phyloP scores from a whole-genome alignment of 2,329 filamentous ascomycete genomes.

The Stachybotrys chartarum region DNA sequence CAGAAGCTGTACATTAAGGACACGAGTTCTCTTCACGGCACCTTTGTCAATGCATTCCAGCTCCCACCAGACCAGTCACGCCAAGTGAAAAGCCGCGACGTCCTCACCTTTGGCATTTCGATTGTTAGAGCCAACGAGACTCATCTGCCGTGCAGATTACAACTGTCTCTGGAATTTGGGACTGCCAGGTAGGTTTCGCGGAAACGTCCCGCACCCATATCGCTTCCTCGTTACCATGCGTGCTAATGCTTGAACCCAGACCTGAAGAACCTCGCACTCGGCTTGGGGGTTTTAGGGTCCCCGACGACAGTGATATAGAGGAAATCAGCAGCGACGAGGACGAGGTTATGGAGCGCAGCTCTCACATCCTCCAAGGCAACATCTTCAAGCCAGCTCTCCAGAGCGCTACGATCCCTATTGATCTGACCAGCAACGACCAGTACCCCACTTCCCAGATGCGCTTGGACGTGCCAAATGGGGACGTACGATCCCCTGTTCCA shows the following conservation, averaged over 20 bases:
- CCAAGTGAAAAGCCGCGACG: constrained; percentile 19
- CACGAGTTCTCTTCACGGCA: constrained; percentile 45
- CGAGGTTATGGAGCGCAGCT: constrained; percentile 14
- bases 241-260: background rate
- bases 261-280: background rate
- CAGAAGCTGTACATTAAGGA: constrained; percentile 41
- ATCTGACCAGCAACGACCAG: constrained; percentile 10
- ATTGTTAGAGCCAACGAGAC: constrained; percentile 24
- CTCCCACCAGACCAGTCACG: constrained; percentile 10
- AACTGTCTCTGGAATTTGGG: constrained; percentile 22
- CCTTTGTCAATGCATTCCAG: constrained; percentile 31
- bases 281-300: constrained; percentile 27
- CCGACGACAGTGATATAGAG: constrained; percentile 31
- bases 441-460: constrained; percentile 6
- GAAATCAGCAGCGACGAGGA: constrained; percentile 19
- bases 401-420: constrained; percentile 4
- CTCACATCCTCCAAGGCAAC: constrained; percentile 16
- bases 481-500: background rate
- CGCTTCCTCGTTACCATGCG: background rate
- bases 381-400: constrained; percentile 17
- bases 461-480: background rate
- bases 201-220: background rate
- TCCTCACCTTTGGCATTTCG: constrained; percentile 25
- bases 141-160: constrained; percentile 31
- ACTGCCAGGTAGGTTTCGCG: constrained; percentile 11